Evolutionary conservation across 129 eudicot genomes (phyloP).

Genomic region (Flaveria ramosissima): DNA sequence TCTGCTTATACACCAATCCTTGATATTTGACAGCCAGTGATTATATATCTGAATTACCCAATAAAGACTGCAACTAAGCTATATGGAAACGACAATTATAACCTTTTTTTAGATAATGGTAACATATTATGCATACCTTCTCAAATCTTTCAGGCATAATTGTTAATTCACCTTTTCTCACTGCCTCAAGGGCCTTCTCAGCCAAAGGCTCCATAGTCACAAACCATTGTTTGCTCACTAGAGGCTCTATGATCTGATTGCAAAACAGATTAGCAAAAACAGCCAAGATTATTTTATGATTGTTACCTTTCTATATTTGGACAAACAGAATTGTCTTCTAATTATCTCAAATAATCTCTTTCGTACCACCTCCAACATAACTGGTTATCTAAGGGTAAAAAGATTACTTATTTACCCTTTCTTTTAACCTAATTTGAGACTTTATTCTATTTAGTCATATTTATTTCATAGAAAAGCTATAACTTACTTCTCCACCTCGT

Average conservation of each 20-base stretch:
- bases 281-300: background rate
- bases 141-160: conserved; percentile 95
- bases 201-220: conserved; percentile 96
- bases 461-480: background rate
- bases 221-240: conserved; percentile 97
- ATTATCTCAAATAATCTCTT: background rate
- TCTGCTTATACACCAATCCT: conserved; percentile 99
- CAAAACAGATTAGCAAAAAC: conserved; percentile 15
- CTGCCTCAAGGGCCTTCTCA: conserved; percentile 88
- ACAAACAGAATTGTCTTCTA: background rate
- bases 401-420: background rate
- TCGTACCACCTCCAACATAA: conserved; percentile 3
- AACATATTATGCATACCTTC: conserved; percentile 56
- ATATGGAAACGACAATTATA: background rate
- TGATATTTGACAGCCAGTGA: conserved; percentile 94
- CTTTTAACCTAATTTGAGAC: background rate
- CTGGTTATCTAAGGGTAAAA: background rate
- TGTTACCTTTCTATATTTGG: background rate
- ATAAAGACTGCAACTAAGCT: background rate
- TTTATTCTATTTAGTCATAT: background rate
- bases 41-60: conserved; percentile 67
- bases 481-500: conserved; percentile 95
- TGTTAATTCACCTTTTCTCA: conserved; percentile 70
- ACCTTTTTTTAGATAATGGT: background rate
- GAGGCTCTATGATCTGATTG: conserved; percentile 87